Base-by-base conservation (phyloP, 129 eudicot genomes). In the Saposhnikovia divaricata region DNA sequence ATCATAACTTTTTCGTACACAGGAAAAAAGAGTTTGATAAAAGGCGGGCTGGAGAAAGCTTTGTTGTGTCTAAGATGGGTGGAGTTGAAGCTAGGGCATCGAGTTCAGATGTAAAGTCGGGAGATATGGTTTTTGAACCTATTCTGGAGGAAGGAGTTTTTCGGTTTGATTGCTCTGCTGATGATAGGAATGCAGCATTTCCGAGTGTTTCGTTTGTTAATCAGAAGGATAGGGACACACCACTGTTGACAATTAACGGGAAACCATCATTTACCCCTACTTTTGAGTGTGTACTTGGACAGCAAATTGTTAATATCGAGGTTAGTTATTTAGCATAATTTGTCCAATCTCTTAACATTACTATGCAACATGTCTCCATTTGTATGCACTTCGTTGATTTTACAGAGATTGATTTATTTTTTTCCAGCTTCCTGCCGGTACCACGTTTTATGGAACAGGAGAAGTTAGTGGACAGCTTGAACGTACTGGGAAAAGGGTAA, bases 381-480 rank as follows among this genome's bases (percentile, higher is more conserved):
- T 78, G 11, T 83, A 51, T 63, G 19, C 75, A 47, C 78, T 55
- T 79, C n/a, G 39, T 12, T 86, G 68, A 76, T 69, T 50, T 18
- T 72, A 42, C n/a, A 51, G 78, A 55, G 9, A 77, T 70, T 76
- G 72, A 80, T 55, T 19, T 34, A 0, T 34, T 82, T 45, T 25
- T 45, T 21, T 75, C 74, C 80, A 95, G 99, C 85, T 95, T 84
- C 99, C 99, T 31, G 71, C 81, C 38, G 97, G 93, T 77, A 95
- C 99, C 81, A 85, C 96, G 11, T 90, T 95, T 75, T 95, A 95
- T 80, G 99, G 99, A 85, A 95, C 99, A 37, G 99, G 99, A 79
- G 99, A 92, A 88, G 99, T 89, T 80, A 87, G 99, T 75, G 99
- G 99, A 81, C 90, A 84, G 84, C 99, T 95, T 78, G 99, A 95